Conservation (phyloP, 1,139 yeast genomes). For the Candida pseudocylindracea region DNA sequence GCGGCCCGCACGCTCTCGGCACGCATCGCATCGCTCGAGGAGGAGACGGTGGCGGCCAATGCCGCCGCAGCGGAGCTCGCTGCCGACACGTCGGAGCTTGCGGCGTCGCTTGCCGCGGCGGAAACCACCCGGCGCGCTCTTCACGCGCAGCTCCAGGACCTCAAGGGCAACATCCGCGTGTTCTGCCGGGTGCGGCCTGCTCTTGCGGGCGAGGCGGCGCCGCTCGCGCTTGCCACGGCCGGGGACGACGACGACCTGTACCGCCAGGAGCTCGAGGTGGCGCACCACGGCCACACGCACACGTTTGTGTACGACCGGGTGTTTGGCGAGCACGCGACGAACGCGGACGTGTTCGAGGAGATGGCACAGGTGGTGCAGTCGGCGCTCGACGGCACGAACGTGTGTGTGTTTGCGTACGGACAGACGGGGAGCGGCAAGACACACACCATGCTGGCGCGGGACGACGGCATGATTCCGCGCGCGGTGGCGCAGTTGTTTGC, state of each 20-base stretch:
- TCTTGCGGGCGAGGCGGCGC: slow-evolving; percentile 8
- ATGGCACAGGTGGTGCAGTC: slow-evolving; percentile 76
- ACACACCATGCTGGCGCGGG: slow-evolving; percentile 57
- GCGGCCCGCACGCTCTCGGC: no score
- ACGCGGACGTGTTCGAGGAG: slow-evolving; percentile 55
- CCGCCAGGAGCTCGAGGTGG: slow-evolving; percentile 20
- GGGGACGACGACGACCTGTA: slow-evolving; percentile 24
- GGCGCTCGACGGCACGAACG: slow-evolving; percentile 77
- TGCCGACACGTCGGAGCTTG: no score
- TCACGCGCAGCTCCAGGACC: slow-evolving; percentile 61
- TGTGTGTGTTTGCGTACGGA: slow-evolving; percentile 91
- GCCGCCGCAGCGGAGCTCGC: no score
- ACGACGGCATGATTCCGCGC: slow-evolving; percentile 66
- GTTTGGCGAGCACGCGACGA: slow-evolving; percentile 30
- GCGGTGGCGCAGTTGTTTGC: slow-evolving; percentile 56
- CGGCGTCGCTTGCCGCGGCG: no score
- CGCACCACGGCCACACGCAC: slow-evolving; percentile 5
- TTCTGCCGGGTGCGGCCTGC: slow-evolving; percentile 71
- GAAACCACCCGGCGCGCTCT: slow-evolving; percentile 25
- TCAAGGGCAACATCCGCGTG: slow-evolving; percentile 84
- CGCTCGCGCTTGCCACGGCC: slow-evolving; percentile 20
- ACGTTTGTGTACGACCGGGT: slow-evolving; percentile 61
- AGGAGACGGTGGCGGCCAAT: no score
- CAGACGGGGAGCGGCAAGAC: slow-evolving; percentile 98
- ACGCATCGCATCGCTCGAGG: no score